These are phyloP conservation scores for Ceratopteris richardii DNA, from an alignment of 75 land plant genomes.

Conservation along the genomic window DNA sequence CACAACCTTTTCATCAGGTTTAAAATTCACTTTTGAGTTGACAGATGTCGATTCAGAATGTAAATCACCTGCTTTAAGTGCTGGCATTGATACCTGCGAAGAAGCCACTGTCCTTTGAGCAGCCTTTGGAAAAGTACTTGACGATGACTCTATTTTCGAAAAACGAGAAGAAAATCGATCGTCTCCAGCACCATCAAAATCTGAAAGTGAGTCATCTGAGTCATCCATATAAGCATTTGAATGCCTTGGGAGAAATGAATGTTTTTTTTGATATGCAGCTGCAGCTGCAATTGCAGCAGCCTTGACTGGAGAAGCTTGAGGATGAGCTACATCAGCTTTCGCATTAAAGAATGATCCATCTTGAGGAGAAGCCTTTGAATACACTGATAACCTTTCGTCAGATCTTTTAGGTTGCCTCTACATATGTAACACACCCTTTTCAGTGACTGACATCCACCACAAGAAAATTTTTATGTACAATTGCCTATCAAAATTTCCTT, in stretches of 20 bases:
- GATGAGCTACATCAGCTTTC: background rate
- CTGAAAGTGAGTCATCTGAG: background rate
- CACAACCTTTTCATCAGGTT: no score
- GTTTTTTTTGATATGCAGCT: background rate
- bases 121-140: background rate
- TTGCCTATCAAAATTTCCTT: no score
- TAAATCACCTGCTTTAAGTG: no score
- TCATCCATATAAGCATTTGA: background rate
- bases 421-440: no score
- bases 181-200: background rate
- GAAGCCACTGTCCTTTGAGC: no score
- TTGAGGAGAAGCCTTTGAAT: no score
- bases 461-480: background rate
- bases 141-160: background rate
- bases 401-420: background rate
- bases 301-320: constrained; percentile 4
- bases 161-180: background rate
- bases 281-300: constrained; percentile 8
- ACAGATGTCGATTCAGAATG: no score
- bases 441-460: background rate
- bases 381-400: background rate
- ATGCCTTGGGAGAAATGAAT: background rate
- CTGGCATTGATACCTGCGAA: no score
- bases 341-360: no score
- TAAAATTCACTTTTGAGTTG: no score